These are phyloP conservation scores for Oryza australiensis DNA, from an alignment of 176 grass and related monocot genomes.

Conservation along the genomic window DNA sequence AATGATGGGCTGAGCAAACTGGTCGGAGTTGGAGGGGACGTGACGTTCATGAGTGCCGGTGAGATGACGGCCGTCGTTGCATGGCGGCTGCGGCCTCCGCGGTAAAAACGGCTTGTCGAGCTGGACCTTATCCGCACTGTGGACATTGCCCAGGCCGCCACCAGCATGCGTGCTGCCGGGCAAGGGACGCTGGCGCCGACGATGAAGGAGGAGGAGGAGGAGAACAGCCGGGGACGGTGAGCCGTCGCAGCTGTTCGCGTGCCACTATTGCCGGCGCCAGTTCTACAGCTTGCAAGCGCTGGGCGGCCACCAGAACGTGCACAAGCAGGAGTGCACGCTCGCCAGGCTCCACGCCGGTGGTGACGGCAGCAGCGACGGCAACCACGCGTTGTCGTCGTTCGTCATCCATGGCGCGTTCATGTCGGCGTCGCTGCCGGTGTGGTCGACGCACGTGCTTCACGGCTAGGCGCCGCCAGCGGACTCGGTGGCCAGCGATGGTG, in stretches of 20 bases:
- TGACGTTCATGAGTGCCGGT: neutral
- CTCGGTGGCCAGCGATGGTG: neutral
- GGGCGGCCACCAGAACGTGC: slow-evolving; percentile 90
- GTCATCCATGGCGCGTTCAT: slow-evolving; percentile 9
- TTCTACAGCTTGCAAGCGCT: slow-evolving; percentile 89
- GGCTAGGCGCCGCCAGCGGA: neutral
- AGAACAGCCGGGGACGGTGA: neutral
- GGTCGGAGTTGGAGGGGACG: neutral
- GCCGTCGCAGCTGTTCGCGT: slow-evolving; percentile 54
- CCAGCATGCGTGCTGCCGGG: neutral
- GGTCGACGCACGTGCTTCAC: neutral
- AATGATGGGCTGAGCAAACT: neutral
- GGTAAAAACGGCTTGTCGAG: slow-evolving; percentile 28
- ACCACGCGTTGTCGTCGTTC: neutral
- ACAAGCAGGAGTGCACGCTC: slow-evolving; percentile 61
- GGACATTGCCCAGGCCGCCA: neutral
- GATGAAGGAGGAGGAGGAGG: neutral
- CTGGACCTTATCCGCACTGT: slow-evolving; percentile 48
- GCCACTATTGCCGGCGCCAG: slow-evolving; percentile 55
- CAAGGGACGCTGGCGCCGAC: neutral
- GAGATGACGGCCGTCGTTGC: neutral
- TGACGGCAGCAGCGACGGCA: neutral
- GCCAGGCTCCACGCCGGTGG: slow-evolving; percentile 14
- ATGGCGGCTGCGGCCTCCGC: neutral
- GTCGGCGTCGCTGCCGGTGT: neutral